Evolutionary conservation across 805 yeast species (phyloP).

Genomic region (Saccharomycopsis capsularis): DNA sequence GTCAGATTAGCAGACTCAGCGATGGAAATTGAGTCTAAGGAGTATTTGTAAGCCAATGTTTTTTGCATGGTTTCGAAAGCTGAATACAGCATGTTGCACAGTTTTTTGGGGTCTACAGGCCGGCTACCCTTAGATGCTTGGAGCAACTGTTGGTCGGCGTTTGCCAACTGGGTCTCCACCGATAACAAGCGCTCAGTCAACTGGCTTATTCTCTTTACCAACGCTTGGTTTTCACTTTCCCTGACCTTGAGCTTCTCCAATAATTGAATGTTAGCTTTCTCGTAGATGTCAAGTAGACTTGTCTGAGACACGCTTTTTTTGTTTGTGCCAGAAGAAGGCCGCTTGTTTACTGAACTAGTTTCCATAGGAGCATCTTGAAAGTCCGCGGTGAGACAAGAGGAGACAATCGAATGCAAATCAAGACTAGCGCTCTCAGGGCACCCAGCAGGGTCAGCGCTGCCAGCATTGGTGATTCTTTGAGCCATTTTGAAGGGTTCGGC

Average conservation of each 20-base stretch:
- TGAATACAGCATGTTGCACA: too few relatives aligned
- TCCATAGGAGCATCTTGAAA: not conserved
- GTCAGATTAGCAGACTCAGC: not conserved
- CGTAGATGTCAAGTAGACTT: conserved; percentile 12
- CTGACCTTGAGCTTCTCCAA: conserved; percentile 20
- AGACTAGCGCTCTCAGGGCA: too few relatives aligned
- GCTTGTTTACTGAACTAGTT: not conserved
- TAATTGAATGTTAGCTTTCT: conserved; percentile 17
- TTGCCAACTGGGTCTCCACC: conserved; percentile 52
- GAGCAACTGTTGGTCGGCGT: conserved; percentile 73
- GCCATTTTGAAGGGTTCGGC: not conserved
- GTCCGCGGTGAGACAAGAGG: not conserved
- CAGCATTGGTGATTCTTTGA: too few relatives aligned
- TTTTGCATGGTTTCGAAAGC: not conserved
- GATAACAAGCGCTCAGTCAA: not conserved
- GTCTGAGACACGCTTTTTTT: too few relatives aligned
- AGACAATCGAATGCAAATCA: too few relatives aligned
- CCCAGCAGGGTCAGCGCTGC: not conserved
- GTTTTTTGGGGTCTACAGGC: too few relatives aligned
- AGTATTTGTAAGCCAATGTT: not conserved
- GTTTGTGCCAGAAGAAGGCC: not conserved
- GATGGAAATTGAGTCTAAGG: not conserved
- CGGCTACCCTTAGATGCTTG: conserved; percentile 23
- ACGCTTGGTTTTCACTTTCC: conserved; percentile 19
- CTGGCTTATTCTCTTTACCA: conserved; percentile 1